These are phyloP conservation scores for Gentiana dahurica DNA, from an alignment of 257 asterid species.

Conservation along the genomic window DNA sequence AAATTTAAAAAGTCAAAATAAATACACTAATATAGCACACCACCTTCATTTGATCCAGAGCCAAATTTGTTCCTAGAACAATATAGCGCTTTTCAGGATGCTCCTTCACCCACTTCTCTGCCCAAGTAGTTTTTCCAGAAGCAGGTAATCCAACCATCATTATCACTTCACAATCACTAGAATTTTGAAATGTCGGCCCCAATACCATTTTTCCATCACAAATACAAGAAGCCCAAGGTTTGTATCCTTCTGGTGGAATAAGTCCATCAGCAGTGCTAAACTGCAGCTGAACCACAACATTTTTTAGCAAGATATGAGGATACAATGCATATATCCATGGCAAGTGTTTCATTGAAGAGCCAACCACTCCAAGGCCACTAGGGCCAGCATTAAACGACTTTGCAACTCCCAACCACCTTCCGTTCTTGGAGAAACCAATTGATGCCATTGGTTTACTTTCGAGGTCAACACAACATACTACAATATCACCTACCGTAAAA, in stretches of 20 bases:
- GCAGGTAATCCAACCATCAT: slow-evolving; percentile 68
- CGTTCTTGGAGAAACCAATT: slow-evolving; percentile 48
- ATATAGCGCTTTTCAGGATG: slow-evolving; percentile 54
- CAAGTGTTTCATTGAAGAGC: slow-evolving; percentile 15
- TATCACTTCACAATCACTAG: slow-evolving; percentile 36
- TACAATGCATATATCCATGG: slow-evolving; percentile 38
- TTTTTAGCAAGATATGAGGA: slow-evolving; percentile 57
- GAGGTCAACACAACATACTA: slow-evolving; percentile 43
- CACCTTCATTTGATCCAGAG: slow-evolving; percentile 54
- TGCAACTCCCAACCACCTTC: slow-evolving; percentile 47
- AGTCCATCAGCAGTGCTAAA: slow-evolving; percentile 42
- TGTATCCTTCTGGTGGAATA: slow-evolving; percentile 33
- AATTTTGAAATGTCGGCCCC: slow-evolving; percentile 33
- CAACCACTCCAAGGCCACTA: slow-evolving; percentile 31
- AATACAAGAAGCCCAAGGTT: slow-evolving; percentile 42
- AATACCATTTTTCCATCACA: slow-evolving; percentile 28
- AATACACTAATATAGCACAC: slow-evolving; percentile 4
- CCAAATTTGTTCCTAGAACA: slow-evolving; percentile 48
- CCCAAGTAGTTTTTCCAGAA: slow-evolving; percentile 69
- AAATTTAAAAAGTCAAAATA: not conserved
- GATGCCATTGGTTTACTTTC: slow-evolving; percentile 38
- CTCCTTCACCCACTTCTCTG: slow-evolving; percentile 38
- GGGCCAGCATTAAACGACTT: slow-evolving; percentile 43
- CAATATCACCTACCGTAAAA: slow-evolving; percentile 44
- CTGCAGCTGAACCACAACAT: slow-evolving; percentile 43